Evolutionary conservation across 1,284 basidiomycete species (phyloP).

Genomic region (Ustilago vetiveriae): DNA sequence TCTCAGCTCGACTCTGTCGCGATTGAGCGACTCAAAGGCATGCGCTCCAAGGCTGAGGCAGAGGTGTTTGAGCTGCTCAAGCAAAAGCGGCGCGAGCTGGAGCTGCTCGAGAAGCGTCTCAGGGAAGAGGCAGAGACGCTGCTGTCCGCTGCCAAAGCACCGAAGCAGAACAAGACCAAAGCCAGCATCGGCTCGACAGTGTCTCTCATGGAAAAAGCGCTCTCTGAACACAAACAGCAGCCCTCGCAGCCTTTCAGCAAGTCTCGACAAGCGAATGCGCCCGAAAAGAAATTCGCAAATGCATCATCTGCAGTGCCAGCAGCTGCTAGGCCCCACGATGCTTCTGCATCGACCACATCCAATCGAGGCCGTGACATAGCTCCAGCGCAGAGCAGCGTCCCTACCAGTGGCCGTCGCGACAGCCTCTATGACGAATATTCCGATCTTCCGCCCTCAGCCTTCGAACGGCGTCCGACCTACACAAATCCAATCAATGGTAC

Average conservation of each 20-base stretch:
- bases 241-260: neutral
- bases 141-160: conserved; percentile 28
- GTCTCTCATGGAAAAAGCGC: conserved; percentile 22
- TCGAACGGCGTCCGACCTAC: conserved; percentile 40
- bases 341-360: neutral
- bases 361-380: conserved; percentile 5
- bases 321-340: neutral
- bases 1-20: conserved; percentile 42
- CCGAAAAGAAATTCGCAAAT: neutral
- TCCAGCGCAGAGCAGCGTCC: conserved; percentile 3
- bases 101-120: conserved; percentile 41
- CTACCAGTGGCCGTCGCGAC: conserved; percentile 18
- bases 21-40: conserved; percentile 43
- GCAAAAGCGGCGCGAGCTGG: conserved; percentile 51
- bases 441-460: conserved; percentile 47
- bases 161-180: conserved; percentile 17
- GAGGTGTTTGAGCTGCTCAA: conserved; percentile 51
- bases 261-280: conserved; percentile 5
- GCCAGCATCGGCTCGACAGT: conserved; percentile 14
- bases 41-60: conserved; percentile 48
- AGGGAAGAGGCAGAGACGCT: conserved; percentile 44
- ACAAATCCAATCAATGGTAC: conserved; percentile 5
- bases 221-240: conserved; percentile 23
- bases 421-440: conserved; percentile 32
- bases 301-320: neutral